Percentiles rank a stretch among this genome's conserved stretches.
phyloP scores from a whole-genome alignment of 1,139 yeast genomes.

The Debaryomycetaceae sp. region DNA sequence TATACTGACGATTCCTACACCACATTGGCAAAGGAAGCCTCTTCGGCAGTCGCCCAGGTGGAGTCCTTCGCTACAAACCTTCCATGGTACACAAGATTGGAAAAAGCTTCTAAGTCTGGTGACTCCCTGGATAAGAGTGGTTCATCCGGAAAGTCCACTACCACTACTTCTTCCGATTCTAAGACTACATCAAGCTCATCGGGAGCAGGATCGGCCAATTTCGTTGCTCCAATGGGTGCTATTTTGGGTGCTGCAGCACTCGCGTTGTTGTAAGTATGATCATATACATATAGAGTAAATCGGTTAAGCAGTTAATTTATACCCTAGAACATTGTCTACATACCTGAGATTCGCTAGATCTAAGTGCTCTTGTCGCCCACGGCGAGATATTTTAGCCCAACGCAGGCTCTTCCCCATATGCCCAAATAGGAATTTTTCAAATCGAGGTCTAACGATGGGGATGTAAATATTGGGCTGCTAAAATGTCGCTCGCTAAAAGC shows the following conservation, averaged over 20 bases:
- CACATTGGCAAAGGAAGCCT: conserved; percentile 24
- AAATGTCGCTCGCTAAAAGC: background rate
- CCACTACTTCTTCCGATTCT: conserved; percentile 5
- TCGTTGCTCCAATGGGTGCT: conserved; percentile 3
- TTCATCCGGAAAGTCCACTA: conserved; percentile 8
- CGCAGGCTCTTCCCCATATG: background rate
- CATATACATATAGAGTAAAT: no score
- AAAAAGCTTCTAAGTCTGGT: conserved; percentile 14
- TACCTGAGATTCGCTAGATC: no score
- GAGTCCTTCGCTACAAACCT: conserved; percentile 29
- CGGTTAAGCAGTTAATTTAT: no score
- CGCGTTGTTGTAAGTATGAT: conserved; percentile 1
- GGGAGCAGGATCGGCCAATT: background rate
- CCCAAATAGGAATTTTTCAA: background rate
- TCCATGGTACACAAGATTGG: conserved; percentile 39
- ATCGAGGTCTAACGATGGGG: background rate
- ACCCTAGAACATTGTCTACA: no score
- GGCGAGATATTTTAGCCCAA: no score
- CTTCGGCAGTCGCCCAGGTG: conserved; percentile 18
- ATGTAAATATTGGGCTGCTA: background rate
- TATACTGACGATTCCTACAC: conserved; percentile 38
- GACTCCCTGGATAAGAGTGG: conserved; percentile 1
- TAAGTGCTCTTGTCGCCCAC: no score
- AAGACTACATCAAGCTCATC: background rate
- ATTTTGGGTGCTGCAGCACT: conserved; percentile 4